These are phyloP conservation scores for Trametes polyzona DNA, from an alignment of 1,284 basidiomycete species.

Conservation along the genomic window DNA sequence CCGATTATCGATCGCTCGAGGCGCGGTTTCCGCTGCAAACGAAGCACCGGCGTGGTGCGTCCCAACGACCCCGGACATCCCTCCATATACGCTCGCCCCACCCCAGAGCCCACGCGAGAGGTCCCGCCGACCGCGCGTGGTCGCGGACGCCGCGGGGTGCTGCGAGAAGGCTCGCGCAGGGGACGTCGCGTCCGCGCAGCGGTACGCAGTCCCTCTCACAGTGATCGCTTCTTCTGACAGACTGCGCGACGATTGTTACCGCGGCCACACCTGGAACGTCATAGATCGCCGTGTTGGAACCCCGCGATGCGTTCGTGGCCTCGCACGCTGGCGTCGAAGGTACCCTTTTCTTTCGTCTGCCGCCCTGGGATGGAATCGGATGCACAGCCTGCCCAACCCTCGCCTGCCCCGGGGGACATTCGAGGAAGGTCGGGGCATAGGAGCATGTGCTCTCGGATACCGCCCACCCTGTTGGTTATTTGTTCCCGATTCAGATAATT, in stretches of 20 bases:
- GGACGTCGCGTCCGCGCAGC: neutral
- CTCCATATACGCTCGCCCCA: neutral
- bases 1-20: slow-evolving; percentile 3
- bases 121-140: neutral
- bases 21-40: neutral
- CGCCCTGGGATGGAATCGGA: neutral
- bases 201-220: neutral
- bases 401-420: no score
- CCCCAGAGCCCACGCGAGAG: neutral
- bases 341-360: neutral
- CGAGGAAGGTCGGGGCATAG: no score
- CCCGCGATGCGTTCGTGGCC: neutral
- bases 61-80: slow-evolving; percentile 15
- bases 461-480: no score
- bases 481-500: no score
- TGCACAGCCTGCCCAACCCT: neutral
- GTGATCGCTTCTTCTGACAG: neutral
- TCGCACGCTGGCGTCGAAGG: neutral
- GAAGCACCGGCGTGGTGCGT: neutral
- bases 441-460: no score
- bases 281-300: neutral
- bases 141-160: neutral
- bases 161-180: no score
- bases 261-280: neutral
- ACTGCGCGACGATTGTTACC: neutral